Evolutionary conservation across 2,329 filamentous ascomycete genomes (phyloP), one percentile per base, ranked within the genome.

Genomic region (Penicillium sp.): DNA sequence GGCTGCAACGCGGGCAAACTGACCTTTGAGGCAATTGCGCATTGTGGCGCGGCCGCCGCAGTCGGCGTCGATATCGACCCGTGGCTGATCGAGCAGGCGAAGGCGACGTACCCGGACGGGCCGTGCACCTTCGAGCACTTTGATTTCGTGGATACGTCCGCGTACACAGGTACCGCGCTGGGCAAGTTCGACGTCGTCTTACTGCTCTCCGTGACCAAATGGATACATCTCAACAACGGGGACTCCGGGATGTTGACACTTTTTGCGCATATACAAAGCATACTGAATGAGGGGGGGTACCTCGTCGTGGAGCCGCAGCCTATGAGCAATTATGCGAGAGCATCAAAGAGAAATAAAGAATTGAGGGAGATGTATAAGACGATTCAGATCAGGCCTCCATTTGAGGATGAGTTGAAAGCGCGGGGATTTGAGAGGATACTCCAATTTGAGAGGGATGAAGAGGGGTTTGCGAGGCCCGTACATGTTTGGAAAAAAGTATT

Each of bases 1-100:
- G 50, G 50, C 41, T 53, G 50, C 39, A 53, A 53, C 34, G 50
- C 50, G 8, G 50, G 50, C n/a, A 53, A 53, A 45, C 28, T 53
- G 41, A 53, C 50, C 35, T 2, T 51, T 33, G 50, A 53, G 37
- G 47, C 28, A 23, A 53, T 53, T 25, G 42, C 32, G 13, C 47
- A 53, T 17, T 53, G 48, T 36, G 48, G 50, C 17, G 48, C 50
- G 7, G 39, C 44, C 13, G 42, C 44, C 17, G 23, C 50, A 36
- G 50, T 53, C 22, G 50, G 50, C 22, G 50, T 53, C 35, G 50
- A 53, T 42, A 53, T 53, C 16, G 50, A 53, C 36, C 50, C 48
- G 6, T 53, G 50, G 50, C 44, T 53, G 23, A 25, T 53, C 23
- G 44, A 51, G 27, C 50, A 53, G 37, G 50, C 50, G 23, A 53